phyloP scores from a whole-genome alignment of 768 basidiomycete genomes.

The Russula virescens region DNA sequence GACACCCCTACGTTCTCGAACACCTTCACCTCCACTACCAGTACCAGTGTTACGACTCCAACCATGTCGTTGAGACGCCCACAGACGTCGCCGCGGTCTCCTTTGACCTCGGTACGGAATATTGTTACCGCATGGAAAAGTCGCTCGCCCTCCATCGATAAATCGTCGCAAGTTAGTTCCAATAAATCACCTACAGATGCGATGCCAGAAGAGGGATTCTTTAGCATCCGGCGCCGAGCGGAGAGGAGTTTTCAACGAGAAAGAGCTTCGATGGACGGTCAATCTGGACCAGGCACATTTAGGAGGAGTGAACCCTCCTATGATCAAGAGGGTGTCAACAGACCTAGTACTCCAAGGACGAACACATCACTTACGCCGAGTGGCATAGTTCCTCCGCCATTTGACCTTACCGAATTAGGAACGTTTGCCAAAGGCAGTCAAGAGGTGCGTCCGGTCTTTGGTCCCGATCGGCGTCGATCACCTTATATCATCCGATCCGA shows the following conservation, averaged over 20 bases:
- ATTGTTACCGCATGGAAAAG: constrained; percentile 80
- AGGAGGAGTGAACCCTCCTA: constrained; percentile 18
- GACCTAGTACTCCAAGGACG: constrained; percentile 29
- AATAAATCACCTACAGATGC: constrained; percentile 10
- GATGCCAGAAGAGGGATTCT: constrained; percentile 39
- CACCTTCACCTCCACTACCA: constrained; percentile 38
- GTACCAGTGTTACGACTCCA: constrained; percentile 35
- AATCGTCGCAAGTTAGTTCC: constrained; percentile 21
- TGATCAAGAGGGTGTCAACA: constrained; percentile 18
- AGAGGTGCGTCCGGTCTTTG: constrained; percentile 37
- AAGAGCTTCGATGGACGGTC: constrained; percentile 17
- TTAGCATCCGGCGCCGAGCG: constrained; percentile 45
- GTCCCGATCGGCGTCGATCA: constrained; percentile 9
- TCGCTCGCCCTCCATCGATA: constrained; percentile 43
- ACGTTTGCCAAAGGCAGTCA: constrained; percentile 37
- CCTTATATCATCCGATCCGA: background rate
- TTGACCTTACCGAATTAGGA: constrained; percentile 44
- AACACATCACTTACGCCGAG: constrained; percentile 28
- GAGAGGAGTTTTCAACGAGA: constrained; percentile 32
- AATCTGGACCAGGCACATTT: constrained; percentile 1
- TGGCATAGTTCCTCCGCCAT: constrained; percentile 39
- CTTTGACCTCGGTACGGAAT: constrained; percentile 68
- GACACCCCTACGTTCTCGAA: constrained; percentile 31
- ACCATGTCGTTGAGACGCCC: constrained; percentile 54
- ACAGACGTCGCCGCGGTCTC: constrained; percentile 60